phyloP scores from a whole-genome alignment of 2,329 filamentous ascomycete species.

The Beauveria medogensis region DNA sequence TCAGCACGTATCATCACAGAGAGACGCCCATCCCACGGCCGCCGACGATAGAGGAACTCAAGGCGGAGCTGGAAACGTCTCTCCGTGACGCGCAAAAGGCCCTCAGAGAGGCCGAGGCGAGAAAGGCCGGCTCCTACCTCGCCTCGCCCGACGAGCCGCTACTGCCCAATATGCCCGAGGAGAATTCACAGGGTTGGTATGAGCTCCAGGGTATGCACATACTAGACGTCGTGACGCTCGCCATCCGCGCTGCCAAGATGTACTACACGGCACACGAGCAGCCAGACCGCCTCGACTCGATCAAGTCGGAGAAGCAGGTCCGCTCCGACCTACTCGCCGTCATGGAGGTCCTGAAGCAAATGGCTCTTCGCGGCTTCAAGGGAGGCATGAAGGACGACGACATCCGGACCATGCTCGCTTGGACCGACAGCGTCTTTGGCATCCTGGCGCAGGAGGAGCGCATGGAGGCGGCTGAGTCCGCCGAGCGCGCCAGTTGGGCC shows the following conservation, averaged over 20 bases:
- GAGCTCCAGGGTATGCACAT: slow-evolving; percentile 89
- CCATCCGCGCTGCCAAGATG: slow-evolving; percentile 90
- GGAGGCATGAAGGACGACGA: slow-evolving; percentile 76
- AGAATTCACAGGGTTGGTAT: slow-evolving; percentile 59
- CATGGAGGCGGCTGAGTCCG: slow-evolving; percentile 63
- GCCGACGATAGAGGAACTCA: slow-evolving; percentile 73
- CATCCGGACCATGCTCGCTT: slow-evolving; percentile 62
- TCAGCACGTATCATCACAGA: slow-evolving; percentile 87
- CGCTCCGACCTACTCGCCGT: slow-evolving; percentile 76
- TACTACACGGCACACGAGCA: slow-evolving; percentile 93
- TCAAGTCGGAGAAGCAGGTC: slow-evolving; percentile 80
- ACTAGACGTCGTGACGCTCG: slow-evolving; percentile 84
- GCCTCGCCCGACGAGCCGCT: slow-evolving; percentile 21
- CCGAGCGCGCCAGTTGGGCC: slow-evolving; percentile 64
- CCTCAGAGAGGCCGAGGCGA: slow-evolving; percentile 48
- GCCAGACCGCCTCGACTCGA: slow-evolving; percentile 74
- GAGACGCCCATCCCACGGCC: slow-evolving; percentile 75
- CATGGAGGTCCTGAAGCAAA: slow-evolving; percentile 84
- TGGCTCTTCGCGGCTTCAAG: slow-evolving; percentile 79
- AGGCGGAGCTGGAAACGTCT: slow-evolving; percentile 55
- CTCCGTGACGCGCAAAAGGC: slow-evolving; percentile 62
- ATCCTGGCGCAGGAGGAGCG: slow-evolving; percentile 72
- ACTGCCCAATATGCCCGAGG: slow-evolving; percentile 33
- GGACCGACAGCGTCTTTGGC: slow-evolving; percentile 70
- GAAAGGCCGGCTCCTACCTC: slow-evolving; percentile 25